Evolutionary conservation across 164 flowering plant species (phyloP).

Genomic region (Euptelea pleiosperma): DNA sequence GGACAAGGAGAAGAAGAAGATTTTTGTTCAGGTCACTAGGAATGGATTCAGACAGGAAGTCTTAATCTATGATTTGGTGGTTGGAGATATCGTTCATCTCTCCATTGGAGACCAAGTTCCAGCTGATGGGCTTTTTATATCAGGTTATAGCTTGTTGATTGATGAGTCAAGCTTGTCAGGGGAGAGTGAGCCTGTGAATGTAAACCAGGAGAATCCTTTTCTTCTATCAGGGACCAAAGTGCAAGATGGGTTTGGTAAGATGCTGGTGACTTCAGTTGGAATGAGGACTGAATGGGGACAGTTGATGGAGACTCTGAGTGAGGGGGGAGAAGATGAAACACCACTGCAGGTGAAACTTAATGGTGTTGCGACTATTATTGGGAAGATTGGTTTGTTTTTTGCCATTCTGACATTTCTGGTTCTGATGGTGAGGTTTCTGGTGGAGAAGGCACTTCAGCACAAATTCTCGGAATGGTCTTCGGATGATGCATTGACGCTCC

Average conservation of each 20-base stretch:
- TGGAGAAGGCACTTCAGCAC: conserved; percentile 29
- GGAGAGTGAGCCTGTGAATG: conserved; percentile 42
- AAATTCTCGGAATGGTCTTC: conserved; percentile 37
- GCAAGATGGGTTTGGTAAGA: conserved; percentile 50
- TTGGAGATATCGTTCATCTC: conserved; percentile 49
- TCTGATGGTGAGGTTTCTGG: conserved; percentile 30
- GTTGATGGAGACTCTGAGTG: conserved; percentile 51
- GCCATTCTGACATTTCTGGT: conserved; percentile 44
- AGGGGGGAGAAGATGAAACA: conserved; percentile 52
- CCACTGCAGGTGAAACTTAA: conserved; percentile 57
- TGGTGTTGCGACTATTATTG: conserved; percentile 57
- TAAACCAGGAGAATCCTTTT: conserved; percentile 35
- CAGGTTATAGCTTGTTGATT: conserved; percentile 41
- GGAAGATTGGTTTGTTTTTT: conserved; percentile 44
- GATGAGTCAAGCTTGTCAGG: conserved; percentile 58
- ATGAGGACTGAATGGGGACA: conserved; percentile 63
- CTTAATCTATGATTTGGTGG: conserved; percentile 46
- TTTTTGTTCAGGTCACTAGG: conserved; percentile 41
- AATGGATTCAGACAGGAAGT: conserved; percentile 42
- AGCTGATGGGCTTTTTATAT: conserved; percentile 47
- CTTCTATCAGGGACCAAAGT: conserved; percentile 51
- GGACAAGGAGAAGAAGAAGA: conserved; percentile 50
- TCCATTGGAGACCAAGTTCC: conserved; percentile 55
- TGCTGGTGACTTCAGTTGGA: conserved; percentile 56
- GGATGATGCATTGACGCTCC: conserved; percentile 34